Conservation (phyloP, 495 filamentous ascomycete genomes). For the Aspergillus affinis region DNA sequence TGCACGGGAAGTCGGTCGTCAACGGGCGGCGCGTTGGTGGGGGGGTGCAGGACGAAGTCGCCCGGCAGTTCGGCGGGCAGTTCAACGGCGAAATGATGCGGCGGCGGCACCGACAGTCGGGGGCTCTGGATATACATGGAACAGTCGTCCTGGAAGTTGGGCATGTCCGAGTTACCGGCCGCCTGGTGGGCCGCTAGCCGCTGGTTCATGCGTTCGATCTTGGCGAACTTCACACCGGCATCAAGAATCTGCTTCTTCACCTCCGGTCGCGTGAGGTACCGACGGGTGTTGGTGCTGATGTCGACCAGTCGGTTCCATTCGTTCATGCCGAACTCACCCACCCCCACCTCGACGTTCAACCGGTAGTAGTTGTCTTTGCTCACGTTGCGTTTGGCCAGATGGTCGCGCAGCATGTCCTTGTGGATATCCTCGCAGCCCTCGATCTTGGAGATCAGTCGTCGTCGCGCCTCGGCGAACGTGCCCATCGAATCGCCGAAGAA, state of each 20-base stretch:
- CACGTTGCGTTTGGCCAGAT: conserved; percentile 74
- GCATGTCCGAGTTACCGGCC: conserved; percentile 22
- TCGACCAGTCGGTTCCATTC: conserved; percentile 93
- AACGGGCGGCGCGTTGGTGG: conserved; percentile 24
- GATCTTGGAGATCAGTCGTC: conserved; percentile 81
- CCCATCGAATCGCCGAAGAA: conserved; percentile 72
- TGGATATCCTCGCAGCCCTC: conserved; percentile 94
- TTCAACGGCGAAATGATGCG: conserved; percentile 57
- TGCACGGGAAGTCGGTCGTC: conserved; percentile 35
- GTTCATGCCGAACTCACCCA: conserved; percentile 98
- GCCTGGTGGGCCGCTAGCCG: conserved; percentile 42
- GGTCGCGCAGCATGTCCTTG: conserved; percentile 73
- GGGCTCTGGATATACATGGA: conserved; percentile 19
- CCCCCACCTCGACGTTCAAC: conserved; percentile 95
- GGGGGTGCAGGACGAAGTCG: conserved; percentile 36
- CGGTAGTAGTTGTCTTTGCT: conserved; percentile 92
- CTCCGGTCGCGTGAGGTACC: conserved; percentile 72
- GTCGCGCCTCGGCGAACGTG: conserved; percentile 85
- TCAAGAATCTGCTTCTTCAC: conserved; percentile 73
- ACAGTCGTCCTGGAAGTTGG: conserved; percentile 12
- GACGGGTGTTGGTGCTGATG: conserved; percentile 85
- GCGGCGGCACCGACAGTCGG: conserved; percentile 33
- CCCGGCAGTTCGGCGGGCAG: conserved; percentile 58
- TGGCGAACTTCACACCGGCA: conserved; percentile 78
- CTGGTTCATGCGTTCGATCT: conserved; percentile 70